A percentile compares a stretch with the other conserved stretches of the same genome.
These are phyloP conservation scores for Trametes punicea DNA, from an alignment of 768 basidiomycete species.

Conservation along the genomic window DNA sequence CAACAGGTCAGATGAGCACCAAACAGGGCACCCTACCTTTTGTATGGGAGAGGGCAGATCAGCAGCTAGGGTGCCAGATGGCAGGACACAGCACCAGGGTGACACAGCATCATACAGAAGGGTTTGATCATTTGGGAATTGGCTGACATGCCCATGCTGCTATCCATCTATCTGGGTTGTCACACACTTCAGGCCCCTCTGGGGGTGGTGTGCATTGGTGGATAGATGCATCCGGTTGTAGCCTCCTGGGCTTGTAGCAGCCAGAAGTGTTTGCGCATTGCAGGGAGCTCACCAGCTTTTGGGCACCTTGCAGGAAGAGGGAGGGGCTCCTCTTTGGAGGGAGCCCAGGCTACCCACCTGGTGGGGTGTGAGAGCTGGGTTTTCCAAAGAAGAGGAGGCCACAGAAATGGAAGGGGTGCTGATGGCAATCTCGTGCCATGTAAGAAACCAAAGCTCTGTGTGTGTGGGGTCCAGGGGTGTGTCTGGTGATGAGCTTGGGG, in stretches of 20 bases:
- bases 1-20: conserved; percentile 22
- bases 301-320: conserved; percentile 1
- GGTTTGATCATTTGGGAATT: too few relatives aligned
- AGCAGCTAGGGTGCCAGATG: conserved; percentile 9
- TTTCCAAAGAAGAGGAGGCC: neutral
- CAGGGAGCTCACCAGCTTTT: neutral
- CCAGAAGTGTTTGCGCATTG: neutral
- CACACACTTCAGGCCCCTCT: too few relatives aligned
- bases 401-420: neutral
- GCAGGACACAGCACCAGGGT: neutral
- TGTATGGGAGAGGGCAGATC: conserved; percentile 24
- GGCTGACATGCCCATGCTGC: too few relatives aligned
- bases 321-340: conserved; percentile 1
- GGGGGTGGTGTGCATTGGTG: too few relatives aligned
- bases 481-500: too few relatives aligned
- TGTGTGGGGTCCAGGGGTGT: neutral
- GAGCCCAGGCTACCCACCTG: neutral
- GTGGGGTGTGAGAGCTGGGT: neutral
- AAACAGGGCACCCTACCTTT: conserved; percentile 26
- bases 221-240: too few relatives aligned
- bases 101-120: neutral
- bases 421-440: neutral
- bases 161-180: too few relatives aligned
- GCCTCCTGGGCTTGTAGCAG: neutral
- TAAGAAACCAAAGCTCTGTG: neutral